phyloP scores from a whole-genome alignment of 169 alveolate genomes.

The Cryptosporidium viatorum region DNA sequence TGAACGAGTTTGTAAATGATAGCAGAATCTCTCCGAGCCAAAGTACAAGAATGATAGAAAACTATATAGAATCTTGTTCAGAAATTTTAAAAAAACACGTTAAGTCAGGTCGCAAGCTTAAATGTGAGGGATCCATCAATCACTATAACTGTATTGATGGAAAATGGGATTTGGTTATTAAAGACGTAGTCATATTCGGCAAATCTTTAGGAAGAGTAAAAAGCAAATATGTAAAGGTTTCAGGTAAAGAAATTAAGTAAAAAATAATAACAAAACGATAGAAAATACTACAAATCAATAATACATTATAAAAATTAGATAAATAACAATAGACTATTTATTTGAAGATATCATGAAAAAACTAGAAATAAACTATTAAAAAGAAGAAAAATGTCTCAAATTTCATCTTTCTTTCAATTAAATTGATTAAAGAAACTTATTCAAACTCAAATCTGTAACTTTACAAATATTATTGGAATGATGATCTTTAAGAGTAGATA shows the following conservation, averaged over 20 bases:
- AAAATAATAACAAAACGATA: background rate
- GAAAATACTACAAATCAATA: background rate
- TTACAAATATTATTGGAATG: no score
- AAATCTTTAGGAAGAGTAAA: slow-evolving; percentile 61
- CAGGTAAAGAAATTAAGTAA: slow-evolving; percentile 17
- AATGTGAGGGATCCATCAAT: slow-evolving; percentile 26
- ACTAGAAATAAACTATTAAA: no score
- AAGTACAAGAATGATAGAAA: slow-evolving; percentile 41
- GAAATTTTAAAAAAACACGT: slow-evolving; percentile 30
- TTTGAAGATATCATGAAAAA: no score
- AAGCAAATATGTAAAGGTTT: slow-evolving; percentile 38
- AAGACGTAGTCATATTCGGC: slow-evolving; percentile 35
- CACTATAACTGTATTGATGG: slow-evolving; percentile 69
- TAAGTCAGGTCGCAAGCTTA: slow-evolving; percentile 46
- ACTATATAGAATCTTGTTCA: slow-evolving; percentile 32
- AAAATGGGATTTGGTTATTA: slow-evolving; percentile 25
- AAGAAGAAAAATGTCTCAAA: background rate
- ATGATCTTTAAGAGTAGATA: slow-evolving; percentile 3
- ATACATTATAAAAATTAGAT: no score
- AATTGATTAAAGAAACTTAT: background rate
- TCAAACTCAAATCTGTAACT: background rate
- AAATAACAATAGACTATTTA: no score
- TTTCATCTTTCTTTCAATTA: background rate
- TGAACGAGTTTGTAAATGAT: slow-evolving; percentile 42
- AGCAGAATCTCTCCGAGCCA: slow-evolving; percentile 16